Evolutionary conservation across 139 green algal species (phyloP).

Genomic region (Medakamo hakoo): DNA sequence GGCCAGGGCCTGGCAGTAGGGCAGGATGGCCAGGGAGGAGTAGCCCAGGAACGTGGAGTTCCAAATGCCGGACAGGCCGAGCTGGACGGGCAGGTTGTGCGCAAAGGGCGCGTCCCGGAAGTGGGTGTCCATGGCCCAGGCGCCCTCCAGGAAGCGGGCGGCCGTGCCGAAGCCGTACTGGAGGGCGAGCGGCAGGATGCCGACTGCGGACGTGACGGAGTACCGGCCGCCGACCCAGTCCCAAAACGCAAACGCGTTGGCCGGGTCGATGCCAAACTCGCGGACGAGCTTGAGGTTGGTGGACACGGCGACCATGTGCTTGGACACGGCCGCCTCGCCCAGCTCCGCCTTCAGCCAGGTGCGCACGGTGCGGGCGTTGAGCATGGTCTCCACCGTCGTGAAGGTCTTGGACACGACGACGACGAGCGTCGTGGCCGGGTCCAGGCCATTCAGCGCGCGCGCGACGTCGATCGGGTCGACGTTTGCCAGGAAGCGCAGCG

Average conservation of each 20-base stretch:
- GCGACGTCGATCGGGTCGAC: conserved; percentile 98
- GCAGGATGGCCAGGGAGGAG: conserved; percentile 82
- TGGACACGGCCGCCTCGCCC: conserved; percentile 59
- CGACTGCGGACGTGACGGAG: conserved; percentile 88
- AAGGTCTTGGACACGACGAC: conserved; percentile 99
- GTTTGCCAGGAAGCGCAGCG: conserved; percentile 92
- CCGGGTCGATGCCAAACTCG: conserved; percentile 95
- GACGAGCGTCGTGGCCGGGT: conserved; percentile 81
- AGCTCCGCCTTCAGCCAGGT: conserved; percentile 67
- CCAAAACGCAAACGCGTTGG: conserved; percentile 98
- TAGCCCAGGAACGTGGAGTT: conserved; percentile 93
- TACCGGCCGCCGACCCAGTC: conserved; percentile 96
- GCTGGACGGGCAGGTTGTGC: conserved; percentile 85
- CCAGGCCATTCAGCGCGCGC: conserved; percentile 56
- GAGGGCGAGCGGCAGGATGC: conserved; percentile 83
- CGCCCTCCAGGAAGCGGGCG: conserved; percentile 73
- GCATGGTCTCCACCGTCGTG: conserved; percentile 99
- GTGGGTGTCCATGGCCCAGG: conserved; percentile 80
- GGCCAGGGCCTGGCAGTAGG: conserved; percentile 91
- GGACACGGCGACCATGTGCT: conserved; percentile 98
- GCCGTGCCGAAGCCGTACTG: conserved; percentile 86
- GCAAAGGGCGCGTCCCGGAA: conserved; percentile 74
- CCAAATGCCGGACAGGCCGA: conserved; percentile 89
- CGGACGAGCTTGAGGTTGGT: conserved; percentile 98
- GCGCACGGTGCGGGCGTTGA: conserved; percentile 90